A percentile compares a stretch with the other conserved stretches of the same genome.
phyloP scores from a whole-genome alignment of 148 eudicot genomes.

The Pouteria glomerata region DNA sequence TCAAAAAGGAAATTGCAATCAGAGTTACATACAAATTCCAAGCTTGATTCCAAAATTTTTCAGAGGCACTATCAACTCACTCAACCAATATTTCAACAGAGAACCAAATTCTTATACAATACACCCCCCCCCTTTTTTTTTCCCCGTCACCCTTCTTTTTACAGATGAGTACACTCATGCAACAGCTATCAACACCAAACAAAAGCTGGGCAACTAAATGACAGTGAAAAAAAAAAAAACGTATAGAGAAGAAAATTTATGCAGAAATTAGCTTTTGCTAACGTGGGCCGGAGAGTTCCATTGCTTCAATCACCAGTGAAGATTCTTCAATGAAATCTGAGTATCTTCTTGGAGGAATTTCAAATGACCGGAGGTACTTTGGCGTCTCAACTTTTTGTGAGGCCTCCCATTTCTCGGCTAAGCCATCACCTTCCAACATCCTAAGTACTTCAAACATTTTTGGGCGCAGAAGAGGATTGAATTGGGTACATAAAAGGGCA shows the following conservation, averaged over 20 bases:
- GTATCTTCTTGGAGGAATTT: conserved; percentile 51
- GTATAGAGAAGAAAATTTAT: neutral
- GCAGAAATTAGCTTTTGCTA: conserved; percentile 17
- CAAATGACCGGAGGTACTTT: conserved; percentile 40
- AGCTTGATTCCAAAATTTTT: neutral
- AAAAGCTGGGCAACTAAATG: neutral
- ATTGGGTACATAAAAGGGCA: conserved; percentile 81
- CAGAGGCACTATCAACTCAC: neutral
- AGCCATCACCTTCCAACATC: conserved; percentile 87
- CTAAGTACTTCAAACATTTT: conserved; percentile 86
- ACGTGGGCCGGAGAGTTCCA: conserved; percentile 91
- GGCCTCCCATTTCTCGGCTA: conserved; percentile 85
- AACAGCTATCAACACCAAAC: conserved; percentile 18
- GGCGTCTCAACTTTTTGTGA: conserved; percentile 72
- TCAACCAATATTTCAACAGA: neutral
- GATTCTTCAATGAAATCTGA: conserved; percentile 89
- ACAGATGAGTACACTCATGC: conserved; percentile 16
- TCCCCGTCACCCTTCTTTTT: conserved; percentile 13
- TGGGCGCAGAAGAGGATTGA: conserved; percentile 72
- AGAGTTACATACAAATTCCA: neutral
- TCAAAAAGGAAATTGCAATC: neutral
- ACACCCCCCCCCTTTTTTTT: too few relatives aligned
- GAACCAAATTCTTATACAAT: conserved; percentile 13
- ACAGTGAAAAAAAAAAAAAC: neutral
- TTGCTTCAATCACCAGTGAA: conserved; percentile 77